Percentiles rank a stretch among this genome's conserved stretches.
Evolutionary conservation across 768 basidiomycete genomes (phyloP).

Genomic region (Dioszegia hungarica): DNA sequence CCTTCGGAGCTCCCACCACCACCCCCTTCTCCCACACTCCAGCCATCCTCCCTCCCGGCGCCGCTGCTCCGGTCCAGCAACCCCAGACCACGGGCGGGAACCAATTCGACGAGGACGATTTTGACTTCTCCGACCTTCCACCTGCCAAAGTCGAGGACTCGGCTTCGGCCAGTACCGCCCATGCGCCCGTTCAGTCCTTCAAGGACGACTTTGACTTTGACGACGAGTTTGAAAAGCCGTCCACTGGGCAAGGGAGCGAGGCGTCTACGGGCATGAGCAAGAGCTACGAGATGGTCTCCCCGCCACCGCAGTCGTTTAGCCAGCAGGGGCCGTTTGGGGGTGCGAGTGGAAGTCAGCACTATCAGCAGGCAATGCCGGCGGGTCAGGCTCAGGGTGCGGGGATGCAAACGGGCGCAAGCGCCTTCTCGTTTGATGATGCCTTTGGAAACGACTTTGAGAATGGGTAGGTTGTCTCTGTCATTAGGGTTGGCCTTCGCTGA

Average conservation of each 20-base stretch:
- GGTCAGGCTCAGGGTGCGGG: not conserved
- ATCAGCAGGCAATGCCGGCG: too few species aligned
- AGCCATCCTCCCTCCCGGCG: constrained; percentile 8
- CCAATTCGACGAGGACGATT: constrained; percentile 46
- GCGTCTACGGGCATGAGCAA: constrained; percentile 18
- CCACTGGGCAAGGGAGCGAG: constrained; percentile 14
- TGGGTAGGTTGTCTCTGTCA: constrained; percentile 26
- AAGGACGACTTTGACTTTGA: constrained; percentile 50
- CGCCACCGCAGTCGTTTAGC: constrained; percentile 1
- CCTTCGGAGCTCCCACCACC: constrained; percentile 23
- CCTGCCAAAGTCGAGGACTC: constrained; percentile 35
- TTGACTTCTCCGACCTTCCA: constrained; percentile 41
- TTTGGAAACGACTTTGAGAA: constrained; percentile 51
- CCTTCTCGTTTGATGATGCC: constrained; percentile 54
- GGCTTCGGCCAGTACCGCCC: not conserved
- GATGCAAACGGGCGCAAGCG: not conserved
- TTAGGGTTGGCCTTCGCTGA: constrained; percentile 37
- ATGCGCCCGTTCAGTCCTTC: constrained; percentile 19
- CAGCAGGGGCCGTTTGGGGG: constrained; percentile 5
- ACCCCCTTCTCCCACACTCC: constrained; percentile 18
- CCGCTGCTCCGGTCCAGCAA: constrained; percentile 3
- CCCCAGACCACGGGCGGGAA: not conserved
- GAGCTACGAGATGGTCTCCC: constrained; percentile 46
- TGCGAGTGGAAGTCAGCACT: too few species aligned
- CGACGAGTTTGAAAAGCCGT: constrained; percentile 47